Evolutionary conservation across 805 yeast species (phyloP).

Genomic region (Candida pseudofarinosa): DNA sequence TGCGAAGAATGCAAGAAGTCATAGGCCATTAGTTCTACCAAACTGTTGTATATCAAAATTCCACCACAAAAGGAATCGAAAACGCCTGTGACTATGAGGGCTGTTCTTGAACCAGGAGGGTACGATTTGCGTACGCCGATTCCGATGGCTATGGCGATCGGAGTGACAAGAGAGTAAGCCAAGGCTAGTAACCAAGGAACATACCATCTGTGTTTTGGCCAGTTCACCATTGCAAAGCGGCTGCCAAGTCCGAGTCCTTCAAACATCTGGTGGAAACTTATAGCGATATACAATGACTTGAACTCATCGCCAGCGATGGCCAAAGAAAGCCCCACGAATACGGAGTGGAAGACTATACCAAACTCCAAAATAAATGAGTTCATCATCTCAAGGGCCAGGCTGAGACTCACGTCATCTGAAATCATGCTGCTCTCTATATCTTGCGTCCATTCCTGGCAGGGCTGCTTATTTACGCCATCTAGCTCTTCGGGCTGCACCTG

Average conservation of each 20-base stretch:
- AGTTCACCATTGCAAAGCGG: slow-evolving; percentile 43
- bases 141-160: slow-evolving; percentile 34
- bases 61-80: slow-evolving; percentile 35
- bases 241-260: slow-evolving; percentile 86
- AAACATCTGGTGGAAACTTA: slow-evolving; percentile 72
- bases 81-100: slow-evolving; percentile 29
- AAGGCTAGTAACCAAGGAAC: slow-evolving; percentile 32
- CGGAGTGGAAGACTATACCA: slow-evolving; percentile 79
- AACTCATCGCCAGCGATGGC: slow-evolving; percentile 79
- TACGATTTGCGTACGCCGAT: slow-evolving; percentile 30
- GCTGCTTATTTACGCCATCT: not conserved
- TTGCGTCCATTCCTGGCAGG: not conserved
- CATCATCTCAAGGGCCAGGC: not conserved
- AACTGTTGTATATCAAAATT: slow-evolving; percentile 31
- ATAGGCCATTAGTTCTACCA: slow-evolving; percentile 37
- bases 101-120: slow-evolving; percentile 29
- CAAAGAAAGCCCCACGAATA: slow-evolving; percentile 73
- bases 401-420: not conserved
- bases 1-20: slow-evolving; percentile 32
- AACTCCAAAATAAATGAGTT: slow-evolving; percentile 55
- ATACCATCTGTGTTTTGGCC: slow-evolving; percentile 27
- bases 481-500: not conserved
- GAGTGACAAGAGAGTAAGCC: slow-evolving; percentile 28
- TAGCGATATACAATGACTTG: slow-evolving; percentile 64
- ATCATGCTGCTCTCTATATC: not conserved